Evolutionary conservation across 495 filamentous ascomycete species (phyloP), one percentile per base, ranked within the genome.

Genomic region (Aspergillus nidulans): DNA sequence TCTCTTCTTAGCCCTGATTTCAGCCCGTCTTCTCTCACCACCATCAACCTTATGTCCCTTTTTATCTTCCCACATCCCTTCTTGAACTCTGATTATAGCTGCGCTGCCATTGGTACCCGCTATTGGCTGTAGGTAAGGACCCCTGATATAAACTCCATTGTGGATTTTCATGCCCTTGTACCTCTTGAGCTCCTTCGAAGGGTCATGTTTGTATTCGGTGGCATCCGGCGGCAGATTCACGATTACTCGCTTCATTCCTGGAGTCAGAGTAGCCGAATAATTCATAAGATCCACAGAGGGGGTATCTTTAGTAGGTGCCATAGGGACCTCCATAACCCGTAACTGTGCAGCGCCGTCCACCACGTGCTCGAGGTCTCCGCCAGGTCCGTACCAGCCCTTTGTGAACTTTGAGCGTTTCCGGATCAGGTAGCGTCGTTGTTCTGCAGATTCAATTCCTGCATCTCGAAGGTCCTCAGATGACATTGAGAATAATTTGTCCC

Each of bases 41-140:
- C 94, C 94, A 77, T 98, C 94, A 56, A 97, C 82, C 83, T 97
- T 98, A 42, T 82, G 81, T 36, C 94, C 94, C 53, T 87, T 78
- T 63, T 71, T 79, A 57, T 88, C 76, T 73, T 95, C 91, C 91
- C 92, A 96, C 78, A 95, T 85, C 4, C 89, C 89, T 63, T 96
- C 91, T 58, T 87, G 84, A 6, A 87, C 80, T 50, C 74, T 76
- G 44, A 96, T 75, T 30, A 75, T 75, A 2, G 85, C 86, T 30
- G 81, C 83, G 38, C 73, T 75, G 0, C 82, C 85, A 41, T 79
- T 66, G 13, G 69, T 73, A 7, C 83, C 81, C 75, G 88, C 87
- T 10, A 90, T 60, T 1, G 79, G 79, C 56, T 83, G 72, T 10
- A 89, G 77, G 62, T 84, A 85, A 0, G 88, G 88, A 0, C 91